These are phyloP conservation scores for Ephemerocybe angulata DNA, from an alignment of 768 basidiomycete species.

Conservation along the genomic window DNA sequence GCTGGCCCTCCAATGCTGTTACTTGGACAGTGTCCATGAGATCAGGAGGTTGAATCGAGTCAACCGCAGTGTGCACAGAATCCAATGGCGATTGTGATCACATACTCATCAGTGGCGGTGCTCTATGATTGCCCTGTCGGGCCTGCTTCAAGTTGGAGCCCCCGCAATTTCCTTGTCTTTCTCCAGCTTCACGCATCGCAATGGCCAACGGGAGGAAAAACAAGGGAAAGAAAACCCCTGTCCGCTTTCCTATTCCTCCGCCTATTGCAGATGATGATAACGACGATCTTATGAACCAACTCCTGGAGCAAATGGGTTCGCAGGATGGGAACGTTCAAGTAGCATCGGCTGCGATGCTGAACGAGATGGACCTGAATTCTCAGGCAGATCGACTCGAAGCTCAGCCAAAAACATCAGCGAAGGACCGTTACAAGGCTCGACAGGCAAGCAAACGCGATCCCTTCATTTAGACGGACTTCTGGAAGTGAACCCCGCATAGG, in stretches of 20 bases:
- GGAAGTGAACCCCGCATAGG: slow-evolving; percentile 36
- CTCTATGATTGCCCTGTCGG: neutral
- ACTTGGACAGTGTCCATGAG: neutral
- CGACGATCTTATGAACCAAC: slow-evolving; percentile 66
- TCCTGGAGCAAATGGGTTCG: slow-evolving; percentile 73
- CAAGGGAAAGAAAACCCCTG: slow-evolving; percentile 39
- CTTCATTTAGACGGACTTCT: neutral
- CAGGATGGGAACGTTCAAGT: slow-evolving; percentile 47
- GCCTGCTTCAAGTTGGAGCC: neutral
- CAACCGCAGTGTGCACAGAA: neutral
- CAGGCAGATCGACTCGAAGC: slow-evolving; percentile 27
- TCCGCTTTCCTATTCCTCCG: slow-evolving; percentile 24
- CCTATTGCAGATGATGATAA: slow-evolving; percentile 36
- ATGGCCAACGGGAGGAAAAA: slow-evolving; percentile 57
- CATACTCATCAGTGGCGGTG: slow-evolving; percentile 8
- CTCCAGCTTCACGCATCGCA: slow-evolving; percentile 7
- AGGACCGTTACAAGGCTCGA: slow-evolving; percentile 63
- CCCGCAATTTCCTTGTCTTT: slow-evolving; percentile 1
- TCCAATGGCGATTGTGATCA: neutral
- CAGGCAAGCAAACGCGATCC: slow-evolving; percentile 48
- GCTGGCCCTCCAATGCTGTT: slow-evolving; percentile 27
- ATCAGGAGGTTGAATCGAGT: slow-evolving; percentile 1
- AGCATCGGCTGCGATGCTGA: slow-evolving; percentile 46
- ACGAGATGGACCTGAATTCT: slow-evolving; percentile 42
- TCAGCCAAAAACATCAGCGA: slow-evolving; percentile 51